Conservation (phyloP, 768 basidiomycete genomes). For the Cubamyces lactineus region DNA sequence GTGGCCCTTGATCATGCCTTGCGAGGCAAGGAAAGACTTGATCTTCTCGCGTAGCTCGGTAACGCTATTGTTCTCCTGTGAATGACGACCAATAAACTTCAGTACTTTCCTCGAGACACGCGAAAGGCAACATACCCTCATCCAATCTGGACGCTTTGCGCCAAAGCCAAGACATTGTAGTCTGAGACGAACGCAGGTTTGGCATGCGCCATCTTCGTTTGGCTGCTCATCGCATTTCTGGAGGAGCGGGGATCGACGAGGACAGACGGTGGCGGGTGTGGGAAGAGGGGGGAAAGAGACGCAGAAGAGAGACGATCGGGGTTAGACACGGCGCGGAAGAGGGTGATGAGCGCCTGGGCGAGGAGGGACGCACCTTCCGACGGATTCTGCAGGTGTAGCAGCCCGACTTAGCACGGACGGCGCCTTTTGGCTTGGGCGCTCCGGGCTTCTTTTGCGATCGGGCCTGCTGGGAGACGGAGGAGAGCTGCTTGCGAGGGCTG, state of each 20-base stretch:
- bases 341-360: conserved; percentile 22
- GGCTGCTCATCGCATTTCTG: conserved; percentile 87
- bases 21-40: conserved; percentile 75
- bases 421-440: conserved; percentile 76
- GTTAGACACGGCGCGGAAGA: conserved; percentile 23
- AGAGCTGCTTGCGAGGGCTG: conserved; percentile 38
- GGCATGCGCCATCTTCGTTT: conserved; percentile 62
- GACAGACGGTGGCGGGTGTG: conserved; percentile 19
- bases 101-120: not conserved
- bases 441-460: conserved; percentile 46
- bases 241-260: not conserved
- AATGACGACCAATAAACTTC: conserved; percentile 15
- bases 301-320: conserved; percentile 24
- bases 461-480: conserved; percentile 35
- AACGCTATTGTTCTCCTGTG: conserved; percentile 71
- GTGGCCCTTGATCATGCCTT: conserved; percentile 91
- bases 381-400: conserved; percentile 89
- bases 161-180: conserved; percentile 89
- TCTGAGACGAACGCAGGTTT: conserved; percentile 76
- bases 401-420: conserved; percentile 83
- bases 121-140: conserved; percentile 58
- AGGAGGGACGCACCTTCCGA: conserved; percentile 60
- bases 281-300: conserved; percentile 25
- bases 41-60: conserved; percentile 74
- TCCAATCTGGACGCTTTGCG: conserved; percentile 83